Evolutionary conservation across 2,329 filamentous ascomycete genomes (phyloP).

Genomic region (Knoxdaviesia proteae): DNA sequence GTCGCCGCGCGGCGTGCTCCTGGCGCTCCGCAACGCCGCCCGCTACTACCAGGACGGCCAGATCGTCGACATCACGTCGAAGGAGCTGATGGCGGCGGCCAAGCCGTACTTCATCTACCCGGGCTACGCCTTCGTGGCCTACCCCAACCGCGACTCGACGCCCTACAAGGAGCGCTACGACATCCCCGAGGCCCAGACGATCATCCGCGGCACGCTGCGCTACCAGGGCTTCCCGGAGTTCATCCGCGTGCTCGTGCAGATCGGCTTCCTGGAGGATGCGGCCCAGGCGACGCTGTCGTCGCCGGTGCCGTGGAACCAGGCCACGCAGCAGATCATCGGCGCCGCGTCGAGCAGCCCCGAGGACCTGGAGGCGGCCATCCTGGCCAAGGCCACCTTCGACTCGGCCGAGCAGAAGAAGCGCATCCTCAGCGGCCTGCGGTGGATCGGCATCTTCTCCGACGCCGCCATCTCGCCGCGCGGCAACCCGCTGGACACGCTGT

Average conservation of each 20-base stretch:
- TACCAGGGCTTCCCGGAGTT: slow-evolving; percentile 86
- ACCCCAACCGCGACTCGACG: slow-evolving; percentile 82
- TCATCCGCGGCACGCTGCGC: slow-evolving; percentile 62
- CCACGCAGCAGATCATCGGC: slow-evolving; percentile 56
- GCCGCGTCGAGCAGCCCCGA: slow-evolving; percentile 42
- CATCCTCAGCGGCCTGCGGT: slow-evolving; percentile 51
- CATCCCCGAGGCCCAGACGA: slow-evolving; percentile 82
- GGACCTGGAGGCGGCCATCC: slow-evolving; percentile 54
- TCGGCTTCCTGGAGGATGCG: slow-evolving; percentile 67
- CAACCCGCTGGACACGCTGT: slow-evolving; percentile 79
- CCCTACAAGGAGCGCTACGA: slow-evolving; percentile 73
- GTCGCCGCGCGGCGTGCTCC: slow-evolving; percentile 62
- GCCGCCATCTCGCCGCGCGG: slow-evolving; percentile 48
- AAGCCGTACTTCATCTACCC: slow-evolving; percentile 86
- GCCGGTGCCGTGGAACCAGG: slow-evolving; percentile 63
- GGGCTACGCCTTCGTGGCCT: slow-evolving; percentile 74
- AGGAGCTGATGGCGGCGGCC: slow-evolving; percentile 65
- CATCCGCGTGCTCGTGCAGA: slow-evolving; percentile 69
- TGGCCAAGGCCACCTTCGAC: slow-evolving; percentile 52
- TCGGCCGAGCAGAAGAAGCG: slow-evolving; percentile 40
- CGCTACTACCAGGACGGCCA: slow-evolving; percentile 66
- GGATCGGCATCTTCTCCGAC: slow-evolving; percentile 49
- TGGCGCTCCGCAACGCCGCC: slow-evolving; percentile 72
- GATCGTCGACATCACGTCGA: slow-evolving; percentile 36
- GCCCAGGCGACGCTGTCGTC: slow-evolving; percentile 42